Evolutionary conservation across 306 rosid species (phyloP).

Genomic region (Vigna unguiculata): DNA sequence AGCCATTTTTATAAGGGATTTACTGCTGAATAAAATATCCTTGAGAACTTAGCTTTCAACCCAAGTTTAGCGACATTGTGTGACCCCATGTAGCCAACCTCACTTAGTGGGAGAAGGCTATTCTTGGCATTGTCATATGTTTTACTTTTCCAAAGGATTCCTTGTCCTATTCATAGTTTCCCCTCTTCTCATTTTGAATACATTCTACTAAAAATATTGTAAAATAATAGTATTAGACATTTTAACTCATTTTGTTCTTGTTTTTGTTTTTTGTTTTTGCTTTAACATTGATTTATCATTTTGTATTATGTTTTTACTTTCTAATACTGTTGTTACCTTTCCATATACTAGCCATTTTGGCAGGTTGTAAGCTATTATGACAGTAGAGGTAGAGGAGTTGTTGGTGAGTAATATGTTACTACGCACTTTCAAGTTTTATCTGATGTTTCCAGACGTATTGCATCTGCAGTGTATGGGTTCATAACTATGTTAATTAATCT

Average conservation of each 20-base stretch:
- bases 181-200: slow-evolving; percentile 9
- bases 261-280: too few relatives aligned
- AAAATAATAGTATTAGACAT: background rate
- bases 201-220: slow-evolving; percentile 5
- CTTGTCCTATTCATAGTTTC: background rate
- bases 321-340: slow-evolving; percentile 39
- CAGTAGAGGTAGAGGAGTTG: slow-evolving; percentile 88
- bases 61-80: background rate
- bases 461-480: slow-evolving; percentile 6
- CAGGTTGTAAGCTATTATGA: slow-evolving; percentile 71
- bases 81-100: background rate
- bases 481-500: slow-evolving; percentile 39
- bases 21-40: background rate
- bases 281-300: background rate
- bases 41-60: background rate
- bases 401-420: slow-evolving; percentile 64
- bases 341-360: slow-evolving; percentile 85
- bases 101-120: background rate
- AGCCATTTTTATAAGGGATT: background rate
- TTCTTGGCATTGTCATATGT: background rate
- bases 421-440: background rate
- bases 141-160: background rate
- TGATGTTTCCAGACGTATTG: slow-evolving; percentile 30
- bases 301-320: background rate
- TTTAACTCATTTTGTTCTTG: slow-evolving; percentile 11